Evolutionary conservation across 73 alveolate species (phyloP).

Genomic region (Paramecium tetraurelia): DNA sequence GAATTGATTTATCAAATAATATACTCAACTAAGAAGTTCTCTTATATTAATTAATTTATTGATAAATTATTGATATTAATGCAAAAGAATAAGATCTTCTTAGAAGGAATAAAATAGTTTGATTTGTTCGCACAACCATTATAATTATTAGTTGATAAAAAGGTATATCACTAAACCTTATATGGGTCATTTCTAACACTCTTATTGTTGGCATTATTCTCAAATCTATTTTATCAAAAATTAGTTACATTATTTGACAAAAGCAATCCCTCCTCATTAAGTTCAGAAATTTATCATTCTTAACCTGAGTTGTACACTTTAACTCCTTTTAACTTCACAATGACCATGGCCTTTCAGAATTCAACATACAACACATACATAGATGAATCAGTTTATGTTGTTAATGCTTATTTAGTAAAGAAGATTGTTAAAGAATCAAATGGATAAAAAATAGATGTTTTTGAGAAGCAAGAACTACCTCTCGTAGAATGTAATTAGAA

Average conservation of each 20-base stretch:
- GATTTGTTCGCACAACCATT: slow-evolving; percentile 20
- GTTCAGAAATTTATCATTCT: neutral
- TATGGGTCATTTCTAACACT: slow-evolving; percentile 6
- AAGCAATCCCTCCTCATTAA: neutral
- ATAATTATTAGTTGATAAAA: neutral
- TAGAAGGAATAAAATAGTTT: neutral
- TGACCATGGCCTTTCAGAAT: neutral
- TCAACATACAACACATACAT: neutral
- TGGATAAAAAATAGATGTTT: neutral
- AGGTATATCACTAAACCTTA: slow-evolving; percentile 1
- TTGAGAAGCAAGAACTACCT: neutral
- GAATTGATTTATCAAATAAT: neutral
- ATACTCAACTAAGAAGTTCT: neutral
- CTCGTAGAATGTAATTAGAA: neutral
- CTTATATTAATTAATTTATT: neutral
- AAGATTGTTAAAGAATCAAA: neutral
- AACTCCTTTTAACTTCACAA: slow-evolving; percentile 6
- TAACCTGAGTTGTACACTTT: neutral
- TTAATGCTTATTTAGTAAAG: neutral
- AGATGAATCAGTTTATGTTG: slow-evolving; percentile 41
- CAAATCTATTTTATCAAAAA: neutral
- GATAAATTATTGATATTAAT: neutral
- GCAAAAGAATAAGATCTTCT: neutral
- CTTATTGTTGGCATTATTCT: neutral
- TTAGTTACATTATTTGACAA: neutral